Percentiles rank a stretch among this genome's conserved stretches.
Evolutionary conservation across 352 stramenopile genomes (phyloP).

Genomic region (Phytopythium chamaehyphon): DNA sequence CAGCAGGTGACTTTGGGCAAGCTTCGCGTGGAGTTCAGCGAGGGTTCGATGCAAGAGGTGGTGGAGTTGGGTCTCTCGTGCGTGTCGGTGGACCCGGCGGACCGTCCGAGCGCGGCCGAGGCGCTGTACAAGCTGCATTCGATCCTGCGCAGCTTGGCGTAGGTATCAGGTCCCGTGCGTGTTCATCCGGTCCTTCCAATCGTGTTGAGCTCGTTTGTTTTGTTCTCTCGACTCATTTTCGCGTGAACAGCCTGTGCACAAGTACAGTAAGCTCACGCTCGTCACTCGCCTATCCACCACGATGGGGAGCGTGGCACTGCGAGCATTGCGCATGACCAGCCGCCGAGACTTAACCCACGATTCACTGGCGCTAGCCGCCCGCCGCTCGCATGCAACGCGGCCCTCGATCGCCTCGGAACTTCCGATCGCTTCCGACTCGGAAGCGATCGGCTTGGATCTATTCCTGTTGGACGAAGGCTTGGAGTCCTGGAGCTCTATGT

Average conservation of each 20-base stretch:
- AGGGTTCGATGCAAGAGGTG: slow-evolving; percentile 6
- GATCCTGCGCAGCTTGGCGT: slow-evolving; percentile 15
- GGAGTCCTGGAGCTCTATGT: too few relatives aligned
- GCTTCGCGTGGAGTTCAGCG: slow-evolving; percentile 28
- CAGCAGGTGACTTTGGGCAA: slow-evolving; percentile 31
- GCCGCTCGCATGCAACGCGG: not conserved
- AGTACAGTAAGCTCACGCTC: not conserved
- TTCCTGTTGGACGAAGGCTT: too few relatives aligned
- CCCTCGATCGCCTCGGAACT: not conserved
- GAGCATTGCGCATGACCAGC: not conserved
- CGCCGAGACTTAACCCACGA: too few relatives aligned
- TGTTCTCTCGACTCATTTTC: too few relatives aligned
- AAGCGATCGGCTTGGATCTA: too few relatives aligned
- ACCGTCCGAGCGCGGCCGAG: slow-evolving; percentile 24
- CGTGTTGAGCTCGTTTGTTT: too few relatives aligned
- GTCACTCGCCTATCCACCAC: not conserved
- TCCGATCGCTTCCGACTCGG: too few relatives aligned
- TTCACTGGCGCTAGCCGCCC: not conserved
- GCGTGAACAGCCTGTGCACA: too few relatives aligned
- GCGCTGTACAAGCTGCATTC: slow-evolving; percentile 32
- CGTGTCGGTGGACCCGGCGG: slow-evolving; percentile 18
- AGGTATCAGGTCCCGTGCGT: too few relatives aligned
- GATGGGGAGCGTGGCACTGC: slow-evolving; percentile 2
- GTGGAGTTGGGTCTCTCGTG: slow-evolving; percentile 15
- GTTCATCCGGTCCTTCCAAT: not conserved